Base-by-base conservation (phyloP, 2,329 filamentous ascomycete species). In the Ophiobolus disseminans region DNA sequence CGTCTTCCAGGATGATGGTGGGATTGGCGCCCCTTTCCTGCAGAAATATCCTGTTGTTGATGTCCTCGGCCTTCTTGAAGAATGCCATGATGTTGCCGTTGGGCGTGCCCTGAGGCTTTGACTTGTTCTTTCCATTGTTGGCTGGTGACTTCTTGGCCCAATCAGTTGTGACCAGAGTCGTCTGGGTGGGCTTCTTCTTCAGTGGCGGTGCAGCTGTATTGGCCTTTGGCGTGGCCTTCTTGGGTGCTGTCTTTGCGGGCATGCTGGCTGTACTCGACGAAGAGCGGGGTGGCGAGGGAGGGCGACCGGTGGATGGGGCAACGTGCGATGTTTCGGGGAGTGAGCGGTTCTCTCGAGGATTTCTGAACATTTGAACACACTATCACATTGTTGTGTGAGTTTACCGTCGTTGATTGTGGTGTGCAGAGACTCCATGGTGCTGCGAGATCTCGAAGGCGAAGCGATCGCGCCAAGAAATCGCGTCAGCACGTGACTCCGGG, bases 61-160 rank as follows among this genome's bases (percentile, higher is more conserved):
- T 71, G 38, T 74, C 69, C 36, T 77, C 78, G 1, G 76, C 68
- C 65, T 81, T 82, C 61, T 79, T 80, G 71, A 82, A 82, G 62
- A 82, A 82, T 38, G 72, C 75, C 65, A 81, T 70, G 50, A 82
- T 82, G 53, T 78, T 82, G 37, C 75, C 74, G 57, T 82, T 82
- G 16, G 72, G 67, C 43, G 76, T 74, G 11, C 62, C 63, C 23
- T 70, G 71, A 11, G 67, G 59, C 44, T 72, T 74, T n/a, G 66
- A 53, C 57, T 76, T 79, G 8, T 50, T 48, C 31, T 62, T 66
- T 40, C 56, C 64, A 53, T 57, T 63, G 44, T 53, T 61, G 10
- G 72, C 70, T 5, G 65, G 46, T 13, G 66, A 53, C 36, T 68
- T 72, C 48, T 69, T 71, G 10, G 57, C 62, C 55, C 67, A 70